Percentiles rank a stretch among this genome's conserved stretches.
phyloP scores from a whole-genome alignment of 495 filamentous ascomycete genomes.

The Aspergillus ostianus region DNA sequence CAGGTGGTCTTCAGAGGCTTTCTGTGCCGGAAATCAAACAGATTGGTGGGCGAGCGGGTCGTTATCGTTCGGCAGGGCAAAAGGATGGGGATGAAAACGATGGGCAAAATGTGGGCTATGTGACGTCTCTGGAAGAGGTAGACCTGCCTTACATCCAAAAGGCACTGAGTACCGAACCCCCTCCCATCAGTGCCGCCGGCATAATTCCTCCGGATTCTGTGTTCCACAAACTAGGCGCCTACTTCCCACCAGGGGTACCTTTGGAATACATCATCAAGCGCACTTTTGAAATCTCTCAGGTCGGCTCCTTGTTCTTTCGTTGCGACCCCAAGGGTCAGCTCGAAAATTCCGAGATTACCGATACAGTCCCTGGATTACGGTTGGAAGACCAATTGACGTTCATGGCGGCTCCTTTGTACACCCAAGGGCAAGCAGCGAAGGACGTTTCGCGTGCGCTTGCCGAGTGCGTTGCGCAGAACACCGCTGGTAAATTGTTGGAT shows the following conservation, averaged over 20 bases:
- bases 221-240: slow-evolving; percentile 68
- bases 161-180: slow-evolving; percentile 60
- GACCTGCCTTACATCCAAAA: slow-evolving; percentile 63
- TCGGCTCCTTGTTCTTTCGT: slow-evolving; percentile 68
- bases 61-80: slow-evolving; percentile 71
- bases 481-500: slow-evolving; percentile 62
- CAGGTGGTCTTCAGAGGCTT: slow-evolving; percentile 48
- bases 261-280: slow-evolving; percentile 75
- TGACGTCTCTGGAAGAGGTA: slow-evolving; percentile 71
- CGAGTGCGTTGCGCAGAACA: slow-evolving; percentile 61
- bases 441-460: slow-evolving; percentile 59
- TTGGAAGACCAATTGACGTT: slow-evolving; percentile 73
- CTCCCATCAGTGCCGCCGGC: slow-evolving; percentile 70
- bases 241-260: slow-evolving; percentile 73
- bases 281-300: slow-evolving; percentile 60
- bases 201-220: slow-evolving; percentile 65
- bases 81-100: slow-evolving; percentile 22
- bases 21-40: slow-evolving; percentile 83
- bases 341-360: slow-evolving; percentile 65
- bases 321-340: slow-evolving; percentile 60
- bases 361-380: slow-evolving; percentile 60
- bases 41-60: slow-evolving; percentile 90
- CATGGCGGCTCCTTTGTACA: slow-evolving; percentile 61
- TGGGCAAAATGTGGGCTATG: slow-evolving; percentile 57
- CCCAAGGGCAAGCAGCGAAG: slow-evolving; percentile 19